Conservation (phyloP, 139 green algal genomes). For the Picochlorum costavermella region DNA sequence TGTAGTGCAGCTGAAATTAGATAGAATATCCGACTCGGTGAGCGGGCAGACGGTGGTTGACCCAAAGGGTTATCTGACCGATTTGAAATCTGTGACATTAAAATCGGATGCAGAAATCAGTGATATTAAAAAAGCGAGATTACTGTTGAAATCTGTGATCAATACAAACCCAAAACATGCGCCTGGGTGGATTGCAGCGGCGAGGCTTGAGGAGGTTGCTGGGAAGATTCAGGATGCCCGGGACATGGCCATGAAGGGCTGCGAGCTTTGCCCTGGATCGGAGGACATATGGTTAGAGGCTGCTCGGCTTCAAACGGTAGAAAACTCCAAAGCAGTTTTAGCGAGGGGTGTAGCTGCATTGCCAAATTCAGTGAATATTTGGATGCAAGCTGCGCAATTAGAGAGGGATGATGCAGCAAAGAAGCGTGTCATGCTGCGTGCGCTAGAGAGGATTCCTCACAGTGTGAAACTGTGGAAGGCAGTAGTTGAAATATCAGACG, state of each 20-base stretch:
- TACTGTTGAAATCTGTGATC: slow-evolving; percentile 93
- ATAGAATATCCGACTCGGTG: slow-evolving; percentile 85
- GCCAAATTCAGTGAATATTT: slow-evolving; percentile 77
- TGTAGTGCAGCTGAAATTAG: slow-evolving; percentile 90
- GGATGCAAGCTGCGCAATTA: slow-evolving; percentile 74
- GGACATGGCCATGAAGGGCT: slow-evolving; percentile 67
- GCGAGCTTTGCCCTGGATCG: slow-evolving; percentile 82
- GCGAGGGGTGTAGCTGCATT: slow-evolving; percentile 77
- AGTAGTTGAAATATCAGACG: slow-evolving; percentile 82
- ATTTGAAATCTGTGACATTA: slow-evolving; percentile 74
- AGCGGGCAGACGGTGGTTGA: slow-evolving; percentile 93
- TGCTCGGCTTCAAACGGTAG: slow-evolving; percentile 66
- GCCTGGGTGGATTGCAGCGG: slow-evolving; percentile 93
- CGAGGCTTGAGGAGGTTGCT: slow-evolving; percentile 74
- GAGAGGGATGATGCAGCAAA: slow-evolving; percentile 69
- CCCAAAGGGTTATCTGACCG: slow-evolving; percentile 97
- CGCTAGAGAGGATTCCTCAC: slow-evolving; percentile 80
- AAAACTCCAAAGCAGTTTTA: slow-evolving; percentile 78
- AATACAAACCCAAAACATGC: slow-evolving; percentile 93
- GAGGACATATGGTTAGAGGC: slow-evolving; percentile 99
- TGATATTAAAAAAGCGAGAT: slow-evolving; percentile 97
- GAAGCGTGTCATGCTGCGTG: slow-evolving; percentile 82
- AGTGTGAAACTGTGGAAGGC: slow-evolving; percentile 93
- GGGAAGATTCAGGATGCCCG: slow-evolving; percentile 52
- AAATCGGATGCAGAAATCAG: slow-evolving; percentile 80